A percentile compares a stretch with the other conserved stretches of the same genome.
These are phyloP conservation scores for Fonsecaea nubica DNA, from an alignment of 2,329 filamentous ascomycete genomes.

Conservation along the genomic window DNA sequence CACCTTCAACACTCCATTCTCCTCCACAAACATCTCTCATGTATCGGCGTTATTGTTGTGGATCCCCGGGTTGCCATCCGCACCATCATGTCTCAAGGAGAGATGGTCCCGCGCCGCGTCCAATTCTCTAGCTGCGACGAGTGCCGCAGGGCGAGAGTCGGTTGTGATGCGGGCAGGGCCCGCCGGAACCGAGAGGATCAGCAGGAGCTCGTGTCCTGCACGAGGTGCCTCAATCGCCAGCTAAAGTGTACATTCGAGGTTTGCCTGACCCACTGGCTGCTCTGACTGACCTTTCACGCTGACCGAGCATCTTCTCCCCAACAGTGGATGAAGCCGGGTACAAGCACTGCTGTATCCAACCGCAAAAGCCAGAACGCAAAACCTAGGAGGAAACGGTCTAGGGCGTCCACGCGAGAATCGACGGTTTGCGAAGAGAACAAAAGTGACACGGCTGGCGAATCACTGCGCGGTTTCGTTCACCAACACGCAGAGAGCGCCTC, in stretches of 20 bases:
- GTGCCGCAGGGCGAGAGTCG: constrained; percentile 44
- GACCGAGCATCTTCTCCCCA: constrained; percentile 1
- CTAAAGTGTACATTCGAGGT: constrained; percentile 37
- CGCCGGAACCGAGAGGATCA: constrained; percentile 33
- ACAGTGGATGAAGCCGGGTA: constrained; percentile 26
- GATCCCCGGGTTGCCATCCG: not conserved
- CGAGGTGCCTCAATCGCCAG: constrained; percentile 38
- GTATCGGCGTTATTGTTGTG: not conserved
- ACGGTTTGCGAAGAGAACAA: constrained; percentile 11
- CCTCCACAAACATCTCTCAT: not conserved
- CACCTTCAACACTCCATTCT: not conserved
- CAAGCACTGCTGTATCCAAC: not conserved
- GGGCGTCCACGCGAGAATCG: not conserved
- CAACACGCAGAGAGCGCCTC: constrained; percentile 13
- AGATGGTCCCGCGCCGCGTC: constrained; percentile 37
- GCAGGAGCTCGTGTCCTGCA: constrained; percentile 34
- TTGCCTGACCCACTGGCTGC: constrained; percentile 4
- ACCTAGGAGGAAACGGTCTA: constrained; percentile 6
- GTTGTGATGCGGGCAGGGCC: constrained; percentile 43
- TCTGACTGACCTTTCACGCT: not conserved
- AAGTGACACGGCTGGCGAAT: not conserved
- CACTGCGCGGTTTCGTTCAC: not conserved
- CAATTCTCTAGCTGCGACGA: constrained; percentile 48
- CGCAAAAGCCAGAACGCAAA: constrained; percentile 12
- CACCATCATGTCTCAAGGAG: constrained; percentile 22